phyloP scores from a whole-genome alignment of 2,329 filamentous ascomycete genomes.

The Coniochaeta sp. region DNA sequence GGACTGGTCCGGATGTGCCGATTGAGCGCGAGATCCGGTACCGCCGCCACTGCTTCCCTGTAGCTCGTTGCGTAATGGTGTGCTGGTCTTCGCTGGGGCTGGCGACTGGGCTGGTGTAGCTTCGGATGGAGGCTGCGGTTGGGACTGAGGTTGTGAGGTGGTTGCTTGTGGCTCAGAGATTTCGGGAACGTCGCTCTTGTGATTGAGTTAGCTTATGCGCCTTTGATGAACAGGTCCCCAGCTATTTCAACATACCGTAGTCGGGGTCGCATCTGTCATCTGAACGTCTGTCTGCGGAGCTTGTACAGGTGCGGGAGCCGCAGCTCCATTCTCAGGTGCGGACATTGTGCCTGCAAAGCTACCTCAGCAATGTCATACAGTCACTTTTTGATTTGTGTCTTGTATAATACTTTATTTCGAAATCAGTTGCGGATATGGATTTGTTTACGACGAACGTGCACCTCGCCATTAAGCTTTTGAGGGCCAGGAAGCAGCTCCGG shows the following conservation, averaged over 20 bases:
- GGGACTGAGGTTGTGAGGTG: background rate
- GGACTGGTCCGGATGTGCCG: constrained; percentile 43
- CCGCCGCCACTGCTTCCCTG: constrained; percentile 8
- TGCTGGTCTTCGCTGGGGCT: constrained; percentile 38
- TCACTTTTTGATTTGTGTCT: background rate
- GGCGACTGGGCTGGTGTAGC: constrained; percentile 1
- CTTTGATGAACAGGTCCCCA: background rate
- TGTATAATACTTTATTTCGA: background rate
- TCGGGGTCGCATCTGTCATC: constrained; percentile 28
- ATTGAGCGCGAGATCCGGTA: constrained; percentile 43
- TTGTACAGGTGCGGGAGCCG: background rate
- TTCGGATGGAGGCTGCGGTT: constrained; percentile 3
- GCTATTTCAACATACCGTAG: background rate
- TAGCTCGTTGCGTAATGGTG: constrained; percentile 29
- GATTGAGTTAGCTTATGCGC: background rate
- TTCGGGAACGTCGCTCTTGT: background rate
- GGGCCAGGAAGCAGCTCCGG: background rate
- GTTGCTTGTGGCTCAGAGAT: background rate
- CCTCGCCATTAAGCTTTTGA: background rate
- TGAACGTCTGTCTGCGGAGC: constrained; percentile 22
- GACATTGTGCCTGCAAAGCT: background rate
- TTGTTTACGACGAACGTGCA: background rate
- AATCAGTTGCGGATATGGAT: background rate
- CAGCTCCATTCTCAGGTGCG: background rate
- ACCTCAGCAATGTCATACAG: background rate